These are phyloP conservation scores for Kregervanrija fluxuum DNA, from an alignment of 805 yeast genomes.

Conservation along the genomic window DNA sequence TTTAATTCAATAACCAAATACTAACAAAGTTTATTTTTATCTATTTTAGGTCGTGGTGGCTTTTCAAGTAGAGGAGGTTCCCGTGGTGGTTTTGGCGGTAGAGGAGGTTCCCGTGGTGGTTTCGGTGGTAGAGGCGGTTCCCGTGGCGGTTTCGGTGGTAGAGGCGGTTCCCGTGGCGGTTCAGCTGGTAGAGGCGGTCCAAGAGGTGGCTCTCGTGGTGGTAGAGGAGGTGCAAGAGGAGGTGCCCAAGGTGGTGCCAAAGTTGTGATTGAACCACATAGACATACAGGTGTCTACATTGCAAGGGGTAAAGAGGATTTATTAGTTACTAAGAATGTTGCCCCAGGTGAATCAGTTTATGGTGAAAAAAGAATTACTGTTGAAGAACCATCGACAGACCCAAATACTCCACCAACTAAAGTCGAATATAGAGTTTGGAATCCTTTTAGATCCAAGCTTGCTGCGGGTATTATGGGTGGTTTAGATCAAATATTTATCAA, in stretches of 20 bases:
- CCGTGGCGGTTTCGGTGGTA: slow-evolving; percentile 45
- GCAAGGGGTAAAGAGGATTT: slow-evolving; percentile 99
- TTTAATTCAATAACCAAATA: neutral
- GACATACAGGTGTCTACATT: slow-evolving; percentile 97
- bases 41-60: slow-evolving; percentile 19
- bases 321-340: slow-evolving; percentile 91
- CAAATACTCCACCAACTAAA: slow-evolving; percentile 85
- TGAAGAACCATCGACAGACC: slow-evolving; percentile 88
- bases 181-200: slow-evolving; percentile 48
- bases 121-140: slow-evolving; percentile 44
- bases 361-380: slow-evolving; percentile 95
- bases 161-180: slow-evolving; percentile 40
- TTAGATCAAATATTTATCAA: slow-evolving; percentile 93
- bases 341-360: slow-evolving; percentile 98
- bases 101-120: slow-evolving; percentile 48
- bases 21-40: slow-evolving; percentile 1
- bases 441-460: slow-evolving; percentile 98
- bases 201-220: slow-evolving; percentile 55
- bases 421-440: slow-evolving; percentile 99
- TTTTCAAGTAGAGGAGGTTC: slow-evolving; percentile 21
- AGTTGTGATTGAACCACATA: slow-evolving; percentile 96
- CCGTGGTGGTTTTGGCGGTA: slow-evolving; percentile 30
- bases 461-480: slow-evolving; percentile 99
- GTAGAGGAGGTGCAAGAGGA: slow-evolving; percentile 63
- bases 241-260: slow-evolving; percentile 91